A percentile compares a stretch with the other conserved stretches of the same genome.
These are phyloP conservation scores for Trifolium fragiferum DNA, from an alignment of 306 rosid genomes.

Conservation along the genomic window DNA sequence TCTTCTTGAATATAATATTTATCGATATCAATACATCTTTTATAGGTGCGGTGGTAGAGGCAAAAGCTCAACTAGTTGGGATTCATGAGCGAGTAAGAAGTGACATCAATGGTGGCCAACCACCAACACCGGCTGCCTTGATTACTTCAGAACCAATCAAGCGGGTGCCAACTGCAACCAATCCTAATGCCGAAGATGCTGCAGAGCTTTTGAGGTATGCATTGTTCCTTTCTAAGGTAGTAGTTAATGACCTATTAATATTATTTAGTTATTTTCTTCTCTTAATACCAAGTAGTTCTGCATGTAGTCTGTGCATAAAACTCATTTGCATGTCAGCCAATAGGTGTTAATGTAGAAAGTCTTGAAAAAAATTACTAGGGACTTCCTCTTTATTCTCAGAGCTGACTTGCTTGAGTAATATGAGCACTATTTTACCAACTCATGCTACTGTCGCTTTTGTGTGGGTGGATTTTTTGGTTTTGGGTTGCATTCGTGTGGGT, in stretches of 20 bases:
- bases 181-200: slow-evolving; percentile 97
- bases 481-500: not conserved
- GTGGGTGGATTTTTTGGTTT: not conserved
- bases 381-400: not conserved
- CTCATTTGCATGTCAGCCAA: slow-evolving; percentile 4
- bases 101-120: slow-evolving; percentile 70
- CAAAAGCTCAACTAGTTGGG: slow-evolving; percentile 89
- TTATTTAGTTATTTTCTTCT: not conserved
- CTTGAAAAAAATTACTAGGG: not conserved
- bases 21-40: not conserved
- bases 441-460: not conserved
- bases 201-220: slow-evolving; percentile 84
- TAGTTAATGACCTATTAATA: slow-evolving; percentile 13
- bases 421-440: not conserved
- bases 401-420: slow-evolving; percentile 10
- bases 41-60: slow-evolving; percentile 79
- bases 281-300: slow-evolving; percentile 4
- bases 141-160: slow-evolving; percentile 60
- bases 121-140: slow-evolving; percentile 54
- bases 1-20: not conserved
- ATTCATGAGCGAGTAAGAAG: slow-evolving; percentile 98
- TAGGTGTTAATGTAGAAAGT: not conserved
- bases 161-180: slow-evolving; percentile 70
- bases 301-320: slow-evolving; percentile 27
- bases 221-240: not conserved